Percentiles rank a stretch among this genome's conserved stretches.
Conservation (phyloP, 495 filamentous ascomycete genomes). For the Aspergillus sclerotiicarbonarius region DNA sequence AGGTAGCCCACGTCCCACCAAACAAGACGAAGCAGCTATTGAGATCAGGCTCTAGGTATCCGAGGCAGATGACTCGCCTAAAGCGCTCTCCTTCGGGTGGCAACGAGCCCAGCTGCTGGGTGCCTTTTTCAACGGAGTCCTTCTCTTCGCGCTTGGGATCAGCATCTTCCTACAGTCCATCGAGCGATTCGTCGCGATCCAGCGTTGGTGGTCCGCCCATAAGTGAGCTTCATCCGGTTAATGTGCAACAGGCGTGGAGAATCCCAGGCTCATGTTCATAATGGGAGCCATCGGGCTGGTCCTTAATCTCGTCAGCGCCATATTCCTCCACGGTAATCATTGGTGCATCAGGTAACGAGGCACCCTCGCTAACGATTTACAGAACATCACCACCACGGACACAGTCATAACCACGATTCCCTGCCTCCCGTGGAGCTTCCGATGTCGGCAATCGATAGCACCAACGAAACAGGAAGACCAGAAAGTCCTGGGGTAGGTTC, state of each 20-base stretch:
- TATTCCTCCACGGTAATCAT: constrained; percentile 67
- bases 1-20: constrained; percentile 41
- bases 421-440: neutral
- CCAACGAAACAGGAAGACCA: neutral
- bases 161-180: constrained; percentile 89
- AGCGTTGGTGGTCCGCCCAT: constrained; percentile 25
- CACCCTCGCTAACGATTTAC: neutral
- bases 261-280: constrained; percentile 63
- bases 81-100: constrained; percentile 58
- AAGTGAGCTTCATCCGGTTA: constrained; percentile 12
- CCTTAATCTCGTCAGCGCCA: constrained; percentile 76
- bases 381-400: constrained; percentile 10
- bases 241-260: constrained; percentile 17
- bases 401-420: constrained; percentile 11
- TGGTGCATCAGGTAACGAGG: neutral
- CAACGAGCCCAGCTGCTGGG: constrained; percentile 85
- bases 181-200: constrained; percentile 64
- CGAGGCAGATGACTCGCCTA: constrained; percentile 28
- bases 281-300: constrained; percentile 76
- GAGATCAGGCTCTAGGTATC: constrained; percentile 23
- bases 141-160: constrained; percentile 87
- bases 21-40: neutral
- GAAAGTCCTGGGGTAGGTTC: constrained; percentile 7
- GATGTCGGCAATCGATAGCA: neutral
- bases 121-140: constrained; percentile 88